phyloP scores from a whole-genome alignment of 805 yeast genomes.

The Candida lessepsii region DNA sequence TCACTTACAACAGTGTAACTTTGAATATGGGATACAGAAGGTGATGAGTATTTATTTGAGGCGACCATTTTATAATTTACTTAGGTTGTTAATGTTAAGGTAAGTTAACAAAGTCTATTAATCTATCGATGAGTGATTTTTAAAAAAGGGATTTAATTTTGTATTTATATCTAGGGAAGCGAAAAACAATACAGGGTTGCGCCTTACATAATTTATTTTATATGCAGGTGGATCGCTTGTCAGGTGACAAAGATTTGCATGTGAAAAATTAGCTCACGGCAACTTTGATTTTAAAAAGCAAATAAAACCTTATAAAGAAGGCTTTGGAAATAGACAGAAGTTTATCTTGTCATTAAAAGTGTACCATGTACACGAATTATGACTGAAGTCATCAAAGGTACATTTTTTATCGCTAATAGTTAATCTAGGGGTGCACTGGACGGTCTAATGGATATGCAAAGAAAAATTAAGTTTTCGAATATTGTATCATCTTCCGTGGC shows the following conservation, averaged over 20 bases:
- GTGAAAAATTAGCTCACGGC: conserved; percentile 1
- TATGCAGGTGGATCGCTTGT: conserved; percentile 4
- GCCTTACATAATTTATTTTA: neutral
- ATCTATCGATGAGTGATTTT: conserved; percentile 2
- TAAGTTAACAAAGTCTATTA: conserved; percentile 4
- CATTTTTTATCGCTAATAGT: too few species aligned
- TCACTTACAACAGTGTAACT: conserved; percentile 30
- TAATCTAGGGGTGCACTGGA: too few species aligned
- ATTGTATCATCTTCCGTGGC: too few species aligned
- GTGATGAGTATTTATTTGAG: conserved; percentile 27
- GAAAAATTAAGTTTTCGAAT: too few species aligned
- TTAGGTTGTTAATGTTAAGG: conserved; percentile 2
- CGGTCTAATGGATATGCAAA: too few species aligned
- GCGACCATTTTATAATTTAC: conserved; percentile 15
- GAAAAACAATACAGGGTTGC: conserved; percentile 1
- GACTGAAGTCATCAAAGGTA: too few species aligned
- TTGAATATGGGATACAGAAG: conserved; percentile 31
- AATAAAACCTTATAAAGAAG: neutral
- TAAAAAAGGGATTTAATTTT: conserved; percentile 5
- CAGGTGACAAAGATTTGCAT: conserved; percentile 7
- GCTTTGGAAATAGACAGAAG: neutral
- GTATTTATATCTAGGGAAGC: conserved; percentile 5
- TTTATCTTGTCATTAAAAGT: too few species aligned
- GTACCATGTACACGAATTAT: too few species aligned
- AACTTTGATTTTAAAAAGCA: neutral